Base-by-base conservation (phyloP, 1,284 basidiomycete species). In the Malassezia pachydermatis region DNA sequence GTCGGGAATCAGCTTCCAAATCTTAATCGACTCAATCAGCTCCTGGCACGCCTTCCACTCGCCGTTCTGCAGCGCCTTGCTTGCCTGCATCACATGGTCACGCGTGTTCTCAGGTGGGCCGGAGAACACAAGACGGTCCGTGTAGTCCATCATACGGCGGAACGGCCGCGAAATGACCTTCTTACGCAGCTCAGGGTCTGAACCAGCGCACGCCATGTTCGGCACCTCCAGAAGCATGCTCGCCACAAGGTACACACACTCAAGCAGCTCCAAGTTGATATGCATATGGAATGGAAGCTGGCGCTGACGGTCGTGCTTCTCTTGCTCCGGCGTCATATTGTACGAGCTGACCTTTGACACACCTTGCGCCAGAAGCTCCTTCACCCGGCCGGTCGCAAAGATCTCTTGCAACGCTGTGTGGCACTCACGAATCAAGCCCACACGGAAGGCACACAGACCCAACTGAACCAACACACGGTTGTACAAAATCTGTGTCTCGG, bases 221-320 rank as follows among this genome's bases (percentile, higher is more conserved):
- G 94, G 94, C 20, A 98, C 89, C 76, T 98, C 94, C 44, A 96
- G 84, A 34, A 99, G 79, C 94, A 99, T 99, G 75, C 88, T 94
- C 16, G 88, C 92, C 32, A 94, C 88, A 35, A 99, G 78, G 78
- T 96, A 99, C 7, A 88, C 90, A 35, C 89, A 90, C 75, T 98
- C 94, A 55, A 98, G 78, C 23, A 99, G 77, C 74, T 98, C 94
- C 13, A 94, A 87, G 76, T 98, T 98, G 76, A 98, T 92, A 76
- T 99, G 94, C 85, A 98, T 88, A 75, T 99, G 94, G 84, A 98
- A 99, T 27, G 94, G 94, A 20, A 99, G 78, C 67, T 96, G 87
- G 38, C 92, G 81, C 62, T 89, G 86, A 63, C 89, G 86, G 74
- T 98, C 94, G 6, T 89, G 82, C 72, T 89, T 86, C 74, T 98